Base-by-base conservation (phyloP, 495 filamentous ascomycete species). In the Xylaria sp. region DNA sequence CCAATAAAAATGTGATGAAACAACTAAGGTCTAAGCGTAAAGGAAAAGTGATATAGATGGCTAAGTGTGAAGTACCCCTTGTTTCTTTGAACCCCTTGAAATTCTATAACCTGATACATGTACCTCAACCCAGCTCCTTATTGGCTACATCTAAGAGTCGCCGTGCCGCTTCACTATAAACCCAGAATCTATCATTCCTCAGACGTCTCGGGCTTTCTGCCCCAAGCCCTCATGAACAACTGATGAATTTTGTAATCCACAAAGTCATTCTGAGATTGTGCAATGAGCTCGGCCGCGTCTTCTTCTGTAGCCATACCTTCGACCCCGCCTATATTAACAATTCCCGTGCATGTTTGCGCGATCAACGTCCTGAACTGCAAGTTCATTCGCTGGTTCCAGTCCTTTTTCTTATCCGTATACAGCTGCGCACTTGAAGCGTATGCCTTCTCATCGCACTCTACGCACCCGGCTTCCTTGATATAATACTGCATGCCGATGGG, bases 271-370 rank as follows among this genome's bases (percentile, higher is more conserved):
- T 61, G 14, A 26, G 29, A 59, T 19, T 19, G n/a, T 29, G 52
- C 52, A 19, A 68, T 37, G 12, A 68, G 19, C 53, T 48, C 66
- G 8, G 26, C 53, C 1, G 40, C 53, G 40, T 70, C 68, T 59
- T 70, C 44, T 21, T 53, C 15, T 12, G 57, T 70, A 19, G 43
- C 12, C 68, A 70, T 70, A 11, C 68, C 68, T 43, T 70, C 58
- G 21, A 70, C 58, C 5, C 68, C 68, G 8, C 68, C 68, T 11
- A 53, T n/a, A 8, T 26, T 26, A 3, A 63, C 40, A 31, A 70
- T 44, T 9, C 68, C 68, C 19, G 26, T 29, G 0, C 63, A 33
- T 33, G 68, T 40, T 53, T 70, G 68, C 3, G 58, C 44, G 31
- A n/a, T 19, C 2, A 70, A 43, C 14, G 57, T 7, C 17, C 33